Evolutionary conservation across 164 flowering plant genomes (phyloP).

Genomic region (Stephania cephalantha): DNA sequence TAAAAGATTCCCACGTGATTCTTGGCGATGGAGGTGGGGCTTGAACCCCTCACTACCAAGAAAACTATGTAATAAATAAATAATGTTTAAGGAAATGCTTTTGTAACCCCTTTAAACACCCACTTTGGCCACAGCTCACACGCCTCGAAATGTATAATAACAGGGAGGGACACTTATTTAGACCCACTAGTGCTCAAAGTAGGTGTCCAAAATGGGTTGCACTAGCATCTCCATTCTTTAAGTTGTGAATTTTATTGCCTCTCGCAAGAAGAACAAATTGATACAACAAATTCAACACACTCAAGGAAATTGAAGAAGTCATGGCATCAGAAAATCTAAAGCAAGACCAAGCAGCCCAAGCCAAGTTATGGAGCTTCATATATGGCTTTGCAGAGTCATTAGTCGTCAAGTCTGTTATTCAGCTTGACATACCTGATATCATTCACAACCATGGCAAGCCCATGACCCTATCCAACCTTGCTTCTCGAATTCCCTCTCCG

Average conservation of each 20-base stretch:
- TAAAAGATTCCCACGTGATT: too few relatives aligned
- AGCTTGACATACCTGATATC: constrained; percentile 39
- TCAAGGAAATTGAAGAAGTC: too few relatives aligned
- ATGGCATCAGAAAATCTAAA: not conserved
- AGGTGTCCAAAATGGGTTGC: too few relatives aligned
- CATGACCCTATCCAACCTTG: constrained; percentile 27
- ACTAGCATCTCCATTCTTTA: not conserved
- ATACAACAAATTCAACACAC: not conserved
- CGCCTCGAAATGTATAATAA: too few relatives aligned
- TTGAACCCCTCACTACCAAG: too few relatives aligned
- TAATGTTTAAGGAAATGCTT: too few relatives aligned
- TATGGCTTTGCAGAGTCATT: constrained; percentile 25
- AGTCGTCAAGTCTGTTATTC: constrained; percentile 27
- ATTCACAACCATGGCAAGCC: constrained; percentile 36
- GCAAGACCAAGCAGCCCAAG: constrained; percentile 14
- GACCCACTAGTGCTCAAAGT: too few relatives aligned
- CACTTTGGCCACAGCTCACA: too few relatives aligned
- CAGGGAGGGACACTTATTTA: too few relatives aligned
- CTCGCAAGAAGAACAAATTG: not conserved
- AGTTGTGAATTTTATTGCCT: not conserved
- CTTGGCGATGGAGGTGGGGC: too few relatives aligned
- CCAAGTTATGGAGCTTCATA: constrained; percentile 23
- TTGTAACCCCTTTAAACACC: too few relatives aligned
- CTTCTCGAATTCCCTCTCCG: constrained; percentile 8
- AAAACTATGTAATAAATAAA: too few relatives aligned